Base-by-base conservation (phyloP, 495 filamentous ascomycete genomes). In the Penicillium verhagenii region DNA sequence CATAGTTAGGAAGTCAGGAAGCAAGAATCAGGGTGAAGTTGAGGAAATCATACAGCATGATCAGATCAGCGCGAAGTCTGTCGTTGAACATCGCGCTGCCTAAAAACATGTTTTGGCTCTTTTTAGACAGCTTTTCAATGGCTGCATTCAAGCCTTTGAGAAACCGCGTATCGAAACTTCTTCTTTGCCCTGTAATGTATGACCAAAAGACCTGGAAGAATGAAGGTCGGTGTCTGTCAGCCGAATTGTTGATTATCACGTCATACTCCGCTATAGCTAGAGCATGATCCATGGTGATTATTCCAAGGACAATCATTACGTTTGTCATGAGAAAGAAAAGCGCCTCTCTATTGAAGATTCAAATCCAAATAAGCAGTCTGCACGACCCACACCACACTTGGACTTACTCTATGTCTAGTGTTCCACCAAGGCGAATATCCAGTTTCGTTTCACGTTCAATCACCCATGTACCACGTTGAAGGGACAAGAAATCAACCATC, bases 281-380 rank as follows among this genome's bases (percentile, higher is more conserved):
- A 18, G 78, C 81, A 58, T 84, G 79, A 57, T 90, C 86, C 44
- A 86, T 81, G 4, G 82, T 82, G 10, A 82, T 68, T 24, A 86
- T 68, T n/a, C 85, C 86, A 53, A 84, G 79, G 3, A 87, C 80
- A 49, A 90, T 82, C 31, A 90, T 56, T 4, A 72, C 65, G 54
- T 89, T 90, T 5, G 84, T 87, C 16, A 75, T 57, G 4, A 90
- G 65, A 66, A 90, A 90, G 72, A 90, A 90, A 6, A 82, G 31
- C 1, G 84, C 84, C 29, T 64, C 61, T 26, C 61, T 64, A 20
- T 24, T 2, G 6, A 24, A 35, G 28, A 7, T 20, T 10, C 14
- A 18, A 4, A 16, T 14, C 0, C 7, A 11, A 1, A 10, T 43
- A 19, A 47, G 44, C 7, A 2, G 13, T 6, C 9, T 33, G 9